Evolutionary conservation across 1,139 yeast species (phyloP).

Genomic region (Geotrichum europaeum): DNA sequence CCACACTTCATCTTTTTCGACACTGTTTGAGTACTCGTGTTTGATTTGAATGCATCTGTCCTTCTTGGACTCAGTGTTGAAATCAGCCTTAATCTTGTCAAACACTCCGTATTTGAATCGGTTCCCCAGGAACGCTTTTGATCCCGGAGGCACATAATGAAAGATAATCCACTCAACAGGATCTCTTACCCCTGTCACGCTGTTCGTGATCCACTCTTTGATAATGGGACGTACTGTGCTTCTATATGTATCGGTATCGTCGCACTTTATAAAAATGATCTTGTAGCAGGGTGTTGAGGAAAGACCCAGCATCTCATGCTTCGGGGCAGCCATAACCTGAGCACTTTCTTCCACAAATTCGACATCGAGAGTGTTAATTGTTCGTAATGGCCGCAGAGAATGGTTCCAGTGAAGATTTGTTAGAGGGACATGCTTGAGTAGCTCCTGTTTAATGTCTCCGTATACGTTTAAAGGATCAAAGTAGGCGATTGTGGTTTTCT

Average conservation of each 20-base stretch:
- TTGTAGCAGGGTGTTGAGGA: conserved; percentile 53
- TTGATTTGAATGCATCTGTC: conserved; percentile 36
- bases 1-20: conserved; percentile 45
- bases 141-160: conserved; percentile 45
- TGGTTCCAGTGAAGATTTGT: conserved; percentile 77
- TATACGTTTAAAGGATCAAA: conserved; percentile 81
- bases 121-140: conserved; percentile 35
- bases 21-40: conserved; percentile 37
- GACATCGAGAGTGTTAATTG: conserved; percentile 61
- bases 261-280: conserved; percentile 62
- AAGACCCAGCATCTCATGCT: conserved; percentile 40
- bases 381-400: conserved; percentile 51
- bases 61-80: conserved; percentile 40
- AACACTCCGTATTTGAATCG: conserved; percentile 51
- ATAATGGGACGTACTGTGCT: conserved; percentile 64
- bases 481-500: conserved; percentile 50
- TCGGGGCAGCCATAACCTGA: conserved; percentile 30
- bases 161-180: conserved; percentile 64
- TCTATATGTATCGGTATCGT: conserved; percentile 66
- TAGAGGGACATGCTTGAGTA: conserved; percentile 54
- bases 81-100: conserved; percentile 64
- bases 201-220: conserved; percentile 65
- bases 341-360: conserved; percentile 59
- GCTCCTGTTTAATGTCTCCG: conserved; percentile 46
- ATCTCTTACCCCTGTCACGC: conserved; percentile 41